Evolutionary conservation across 805 yeast genomes (phyloP).

Genomic region (Wickerhamiella cacticola): DNA sequence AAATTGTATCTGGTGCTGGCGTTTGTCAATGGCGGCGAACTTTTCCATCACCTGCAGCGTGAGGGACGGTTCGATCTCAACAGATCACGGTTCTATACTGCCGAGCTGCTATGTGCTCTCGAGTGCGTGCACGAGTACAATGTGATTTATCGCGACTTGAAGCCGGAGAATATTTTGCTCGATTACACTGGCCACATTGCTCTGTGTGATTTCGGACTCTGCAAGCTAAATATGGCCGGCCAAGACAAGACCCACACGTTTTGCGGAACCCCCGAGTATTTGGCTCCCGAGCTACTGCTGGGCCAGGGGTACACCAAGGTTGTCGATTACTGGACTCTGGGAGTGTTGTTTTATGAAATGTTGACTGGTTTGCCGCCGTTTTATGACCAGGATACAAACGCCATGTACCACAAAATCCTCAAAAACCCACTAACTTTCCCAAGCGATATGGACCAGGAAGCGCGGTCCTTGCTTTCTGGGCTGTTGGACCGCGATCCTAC

Average conservation of each 20-base stretch:
- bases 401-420: conserved; percentile 87
- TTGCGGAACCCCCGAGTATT: conserved; percentile 96
- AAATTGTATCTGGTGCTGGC: conserved; percentile 82
- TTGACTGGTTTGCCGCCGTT: conserved; percentile 94
- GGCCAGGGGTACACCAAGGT: conserved; percentile 92
- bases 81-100: conserved; percentile 84
- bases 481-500: conserved; percentile 77
- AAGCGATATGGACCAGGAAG: conserved; percentile 71
- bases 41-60: conserved; percentile 85
- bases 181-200: conserved; percentile 98
- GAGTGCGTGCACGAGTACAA: conserved; percentile 84
- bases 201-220: conserved; percentile 90
- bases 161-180: conserved; percentile 87
- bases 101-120: conserved; percentile 84
- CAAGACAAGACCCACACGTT: conserved; percentile 81
- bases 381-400: conserved; percentile 84
- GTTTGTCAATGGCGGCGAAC: conserved; percentile 93
- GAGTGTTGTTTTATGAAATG: conserved; percentile 90
- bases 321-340: conserved; percentile 98
- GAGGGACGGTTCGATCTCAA: conserved; percentile 82
- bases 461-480: conserved; percentile 63
- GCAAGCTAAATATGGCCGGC: conserved; percentile 87
- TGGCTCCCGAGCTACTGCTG: conserved; percentile 85
- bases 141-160: conserved; percentile 56
- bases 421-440: conserved; percentile 87